phyloP scores from a whole-genome alignment of 257 asterid species.

The Hygrophila difformis region DNA sequence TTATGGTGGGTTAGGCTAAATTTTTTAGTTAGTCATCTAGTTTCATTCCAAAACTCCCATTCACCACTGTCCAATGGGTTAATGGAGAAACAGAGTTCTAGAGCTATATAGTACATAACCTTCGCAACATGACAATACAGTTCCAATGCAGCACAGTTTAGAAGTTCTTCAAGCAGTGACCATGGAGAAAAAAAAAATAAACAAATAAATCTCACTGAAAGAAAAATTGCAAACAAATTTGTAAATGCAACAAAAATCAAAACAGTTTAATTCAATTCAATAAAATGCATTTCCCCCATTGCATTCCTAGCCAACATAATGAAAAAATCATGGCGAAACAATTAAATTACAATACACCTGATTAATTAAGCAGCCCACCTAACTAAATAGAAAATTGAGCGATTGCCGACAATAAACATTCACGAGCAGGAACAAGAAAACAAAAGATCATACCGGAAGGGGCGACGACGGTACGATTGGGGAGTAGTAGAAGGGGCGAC shows the following conservation, averaged over 20 bases:
- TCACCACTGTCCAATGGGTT: slow-evolving; percentile 4
- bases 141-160: slow-evolving; percentile 7
- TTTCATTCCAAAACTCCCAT: slow-evolving; percentile 3
- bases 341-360: not conserved
- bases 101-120: slow-evolving; percentile 5
- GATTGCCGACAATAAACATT: no score
- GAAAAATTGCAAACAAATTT: not conserved
- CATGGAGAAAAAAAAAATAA: no score
- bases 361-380: slow-evolving; percentile 1
- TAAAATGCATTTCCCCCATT: not conserved
- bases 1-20: no score
- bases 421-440: no score
- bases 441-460: no score
- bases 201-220: not conserved
- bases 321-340: not conserved
- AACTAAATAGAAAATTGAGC: no score
- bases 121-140: slow-evolving; percentile 3
- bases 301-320: not conserved
- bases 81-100: not conserved
- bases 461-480: no score
- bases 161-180: not conserved
- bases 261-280: not conserved
- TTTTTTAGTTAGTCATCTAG: no score
- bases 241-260: not conserved
- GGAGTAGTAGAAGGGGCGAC: no score